Conservation (phyloP, 352 stramenopile genomes). For the Phytophthora fragariaefolia region DNA sequence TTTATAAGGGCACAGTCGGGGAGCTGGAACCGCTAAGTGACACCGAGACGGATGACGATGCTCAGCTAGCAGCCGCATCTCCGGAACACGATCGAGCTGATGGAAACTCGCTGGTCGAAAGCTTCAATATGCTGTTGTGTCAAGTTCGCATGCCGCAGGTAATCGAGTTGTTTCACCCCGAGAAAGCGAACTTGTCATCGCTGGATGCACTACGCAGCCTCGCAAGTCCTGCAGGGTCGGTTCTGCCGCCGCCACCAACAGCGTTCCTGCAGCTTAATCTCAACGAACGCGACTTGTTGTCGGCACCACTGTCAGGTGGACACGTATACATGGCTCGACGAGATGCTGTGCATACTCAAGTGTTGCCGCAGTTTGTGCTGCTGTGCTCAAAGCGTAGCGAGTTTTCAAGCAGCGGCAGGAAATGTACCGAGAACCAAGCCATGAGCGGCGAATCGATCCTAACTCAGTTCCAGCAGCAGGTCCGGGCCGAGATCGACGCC, state of each 20-base stretch:
- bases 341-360: conserved; percentile 18
- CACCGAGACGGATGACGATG: conserved; percentile 19
- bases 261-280: conserved; percentile 49
- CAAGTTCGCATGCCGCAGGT: conserved; percentile 46
- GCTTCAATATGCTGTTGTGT: conserved; percentile 49
- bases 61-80: not conserved
- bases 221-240: conserved; percentile 29
- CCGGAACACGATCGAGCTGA: conserved; percentile 9
- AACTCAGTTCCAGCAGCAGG: conserved; percentile 29
- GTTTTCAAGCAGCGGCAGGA: not conserved
- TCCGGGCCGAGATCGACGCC: conserved; percentile 39
- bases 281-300: conserved; percentile 15
- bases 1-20: conserved; percentile 37
- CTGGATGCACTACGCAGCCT: conserved; percentile 32
- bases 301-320: conserved; percentile 14
- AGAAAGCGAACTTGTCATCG: conserved; percentile 25
- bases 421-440: not conserved
- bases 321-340: conserved; percentile 46
- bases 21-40: conserved; percentile 36
- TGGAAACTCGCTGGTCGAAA: conserved; percentile 26
- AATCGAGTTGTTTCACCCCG: conserved; percentile 42
- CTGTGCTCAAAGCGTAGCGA: conserved; percentile 36
- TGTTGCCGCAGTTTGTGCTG: conserved; percentile 50
- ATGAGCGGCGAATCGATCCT: conserved; percentile 24
- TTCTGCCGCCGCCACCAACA: conserved; percentile 36